phyloP scores from a whole-genome alignment of 1,139 yeast species.

The Kodamaea fungicola region DNA sequence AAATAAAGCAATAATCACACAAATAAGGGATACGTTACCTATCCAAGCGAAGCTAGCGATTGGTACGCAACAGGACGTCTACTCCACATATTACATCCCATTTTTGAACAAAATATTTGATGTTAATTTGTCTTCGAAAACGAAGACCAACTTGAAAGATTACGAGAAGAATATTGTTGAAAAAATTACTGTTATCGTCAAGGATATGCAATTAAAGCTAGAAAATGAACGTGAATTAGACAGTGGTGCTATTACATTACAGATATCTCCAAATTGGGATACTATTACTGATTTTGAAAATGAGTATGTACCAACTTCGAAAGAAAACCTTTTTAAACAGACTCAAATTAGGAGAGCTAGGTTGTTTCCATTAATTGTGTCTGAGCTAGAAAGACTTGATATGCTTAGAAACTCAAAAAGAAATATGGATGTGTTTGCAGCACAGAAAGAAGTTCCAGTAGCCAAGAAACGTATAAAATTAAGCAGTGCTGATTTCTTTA shows the following conservation, averaged over 20 bases:
- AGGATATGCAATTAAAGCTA: slow-evolving; percentile 26
- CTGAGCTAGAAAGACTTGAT: slow-evolving; percentile 38
- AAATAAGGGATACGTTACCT: slow-evolving; percentile 28
- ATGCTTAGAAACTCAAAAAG: slow-evolving; percentile 15
- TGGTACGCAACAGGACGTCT: slow-evolving; percentile 30
- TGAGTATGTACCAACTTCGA: slow-evolving; percentile 16
- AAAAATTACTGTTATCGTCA: slow-evolving; percentile 26
- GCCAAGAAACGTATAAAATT: slow-evolving; percentile 20
- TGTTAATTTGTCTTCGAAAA: slow-evolving; percentile 31
- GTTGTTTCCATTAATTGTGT: slow-evolving; percentile 36
- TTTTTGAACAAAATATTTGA: slow-evolving; percentile 42
- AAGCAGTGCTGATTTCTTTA: slow-evolving; percentile 40
- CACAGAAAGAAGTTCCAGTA: slow-evolving; percentile 19
- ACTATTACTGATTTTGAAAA: slow-evolving; percentile 26
- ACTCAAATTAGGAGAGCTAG: slow-evolving; percentile 29
- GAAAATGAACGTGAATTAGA: slow-evolving; percentile 35
- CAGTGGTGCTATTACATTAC: slow-evolving; percentile 27
- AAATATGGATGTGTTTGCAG: slow-evolving; percentile 1
- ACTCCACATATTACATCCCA: slow-evolving; percentile 40
- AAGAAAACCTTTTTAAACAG: slow-evolving; percentile 16
- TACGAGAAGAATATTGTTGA: slow-evolving; percentile 26
- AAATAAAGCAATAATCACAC: slow-evolving; percentile 26
- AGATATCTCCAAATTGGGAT: slow-evolving; percentile 38
- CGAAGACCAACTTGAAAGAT: slow-evolving; percentile 21
- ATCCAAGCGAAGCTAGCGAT: slow-evolving; percentile 22